These are phyloP conservation scores for Microbotryum intermedium DNA, from an alignment of 1,284 basidiomycete species.

Conservation along the genomic window DNA sequence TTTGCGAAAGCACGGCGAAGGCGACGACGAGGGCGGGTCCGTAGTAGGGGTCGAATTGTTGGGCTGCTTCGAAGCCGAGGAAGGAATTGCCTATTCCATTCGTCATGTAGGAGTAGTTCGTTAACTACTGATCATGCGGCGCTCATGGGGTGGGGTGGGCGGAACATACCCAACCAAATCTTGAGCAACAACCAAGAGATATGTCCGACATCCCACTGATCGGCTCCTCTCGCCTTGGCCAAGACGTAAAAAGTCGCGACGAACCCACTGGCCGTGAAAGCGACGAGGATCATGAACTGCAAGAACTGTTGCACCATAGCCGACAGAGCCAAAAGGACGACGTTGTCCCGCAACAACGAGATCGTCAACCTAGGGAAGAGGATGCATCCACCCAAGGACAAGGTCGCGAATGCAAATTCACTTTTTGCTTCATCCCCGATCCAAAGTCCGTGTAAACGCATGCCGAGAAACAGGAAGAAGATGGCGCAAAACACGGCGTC, in stretches of 20 bases:
- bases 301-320: slow-evolving; percentile 31
- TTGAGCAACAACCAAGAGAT: slow-evolving; percentile 32
- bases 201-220: slow-evolving; percentile 14
- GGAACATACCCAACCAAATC: slow-evolving; percentile 4
- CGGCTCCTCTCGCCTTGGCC: not conserved
- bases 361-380: slow-evolving; percentile 31
- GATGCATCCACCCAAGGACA: slow-evolving; percentile 28
- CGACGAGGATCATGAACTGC: slow-evolving; percentile 19
- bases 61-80: slow-evolving; percentile 29
- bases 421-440: slow-evolving; percentile 8
- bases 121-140: too few relatives aligned
- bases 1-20: slow-evolving; percentile 19
- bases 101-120: too few relatives aligned
- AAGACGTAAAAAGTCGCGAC: slow-evolving; percentile 27
- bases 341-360: slow-evolving; percentile 25
- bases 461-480: slow-evolving; percentile 26
- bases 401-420: slow-evolving; percentile 27
- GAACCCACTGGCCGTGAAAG: slow-evolving; percentile 30
- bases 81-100: not conserved
- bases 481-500: slow-evolving; percentile 18
- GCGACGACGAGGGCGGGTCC: slow-evolving; percentile 27
- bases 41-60: slow-evolving; percentile 19
- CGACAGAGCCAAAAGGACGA: slow-evolving; percentile 25
- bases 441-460: slow-evolving; percentile 21
- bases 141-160: too few relatives aligned